Percentiles rank a stretch among this genome's conserved stretches.
Conservation (phyloP, 108 stramenopile species). For the Discostella pseudostelligera region DNA sequence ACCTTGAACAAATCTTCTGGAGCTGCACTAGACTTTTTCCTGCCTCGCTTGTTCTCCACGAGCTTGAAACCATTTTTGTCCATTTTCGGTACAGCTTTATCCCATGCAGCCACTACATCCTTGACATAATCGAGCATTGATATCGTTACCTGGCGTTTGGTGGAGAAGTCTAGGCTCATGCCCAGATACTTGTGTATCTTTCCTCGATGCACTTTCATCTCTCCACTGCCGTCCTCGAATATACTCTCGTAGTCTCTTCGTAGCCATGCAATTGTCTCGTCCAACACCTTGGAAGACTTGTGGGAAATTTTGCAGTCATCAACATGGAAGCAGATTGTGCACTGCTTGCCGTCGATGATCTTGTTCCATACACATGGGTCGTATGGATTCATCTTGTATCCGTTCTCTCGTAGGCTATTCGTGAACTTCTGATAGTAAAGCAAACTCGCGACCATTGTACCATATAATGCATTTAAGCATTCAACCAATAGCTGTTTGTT, state of each 20-base stretch:
- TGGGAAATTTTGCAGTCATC: slow-evolving; percentile 49
- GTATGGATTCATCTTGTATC: slow-evolving; percentile 50
- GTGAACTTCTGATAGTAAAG: slow-evolving; percentile 18
- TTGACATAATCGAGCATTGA: slow-evolving; percentile 38
- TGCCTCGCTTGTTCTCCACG: background rate
- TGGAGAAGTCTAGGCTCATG: slow-evolving; percentile 43
- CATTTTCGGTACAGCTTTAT: background rate
- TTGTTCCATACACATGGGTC: slow-evolving; percentile 52
- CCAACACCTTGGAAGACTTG: no score
- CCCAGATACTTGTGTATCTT: slow-evolving; percentile 47
- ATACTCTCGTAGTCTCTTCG: background rate
- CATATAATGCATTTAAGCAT: slow-evolving; percentile 6
- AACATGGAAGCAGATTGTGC: slow-evolving; percentile 51
- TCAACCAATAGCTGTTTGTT: background rate
- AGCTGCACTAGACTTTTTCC: background rate
- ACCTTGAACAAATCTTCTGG: slow-evolving; percentile 8
- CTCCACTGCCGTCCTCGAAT: background rate
- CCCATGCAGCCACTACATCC: slow-evolving; percentile 13
- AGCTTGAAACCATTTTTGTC: background rate
- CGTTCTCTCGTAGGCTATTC: slow-evolving; percentile 13
- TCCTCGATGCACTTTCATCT: slow-evolving; percentile 26
- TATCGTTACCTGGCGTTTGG: slow-evolving; percentile 22
- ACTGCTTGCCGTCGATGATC: slow-evolving; percentile 30
- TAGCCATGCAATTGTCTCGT: background rate
- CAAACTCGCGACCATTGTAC: background rate